Base-by-base conservation (phyloP, 371 early-diverging fungal species). In the Rhizopus sp. region DNA sequence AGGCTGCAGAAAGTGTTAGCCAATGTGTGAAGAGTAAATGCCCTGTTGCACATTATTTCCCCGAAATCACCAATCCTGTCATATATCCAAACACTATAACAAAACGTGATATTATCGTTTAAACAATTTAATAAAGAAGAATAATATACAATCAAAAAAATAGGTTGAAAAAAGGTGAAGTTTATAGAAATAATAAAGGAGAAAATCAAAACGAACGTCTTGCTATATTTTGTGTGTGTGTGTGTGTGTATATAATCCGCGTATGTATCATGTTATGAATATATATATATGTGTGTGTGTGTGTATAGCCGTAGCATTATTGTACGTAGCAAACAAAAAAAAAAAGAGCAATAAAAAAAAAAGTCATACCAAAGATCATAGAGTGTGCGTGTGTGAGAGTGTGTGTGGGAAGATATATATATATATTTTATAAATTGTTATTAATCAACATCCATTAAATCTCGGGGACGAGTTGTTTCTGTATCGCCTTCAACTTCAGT, bases 361-460 rank as follows among this genome's bases (percentile, higher is more conserved):
- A 44, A 42, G 23, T 23, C 23, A 23, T 23, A 23, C 23, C 2
- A 23, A 23, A 23, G 23, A 23, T 23, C 23, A 23, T 23, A 23
- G 23, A 23, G 23, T 1, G 23, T 1, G 23, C 0, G 23, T 23
- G 23, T 2, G 23, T 23, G 23, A 23, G 23, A 1, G 23, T 23
- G 23, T 23, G 23, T 23, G 23, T 23, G 23, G 23, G 23, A 23
- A 23, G 23, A 23, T 23, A 23, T 23, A 23, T 23, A 23, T 23
- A 23, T 23, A 23, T 23, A 23, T 23, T 23, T 23, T 23, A 23
- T 23, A 23, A 23, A 23, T 23, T 49, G 4, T 38, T 39, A 29
- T 55, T 63, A 70, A 60, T 70, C 70, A 10, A 70, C 61, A 45
- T 70, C 70, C 70, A 70, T 70, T 34, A 66, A 52, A 38, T 70